These are phyloP conservation scores for Solanum hybrid DNA, from an alignment of 305 asterid genomes.

Conservation along the genomic window DNA sequence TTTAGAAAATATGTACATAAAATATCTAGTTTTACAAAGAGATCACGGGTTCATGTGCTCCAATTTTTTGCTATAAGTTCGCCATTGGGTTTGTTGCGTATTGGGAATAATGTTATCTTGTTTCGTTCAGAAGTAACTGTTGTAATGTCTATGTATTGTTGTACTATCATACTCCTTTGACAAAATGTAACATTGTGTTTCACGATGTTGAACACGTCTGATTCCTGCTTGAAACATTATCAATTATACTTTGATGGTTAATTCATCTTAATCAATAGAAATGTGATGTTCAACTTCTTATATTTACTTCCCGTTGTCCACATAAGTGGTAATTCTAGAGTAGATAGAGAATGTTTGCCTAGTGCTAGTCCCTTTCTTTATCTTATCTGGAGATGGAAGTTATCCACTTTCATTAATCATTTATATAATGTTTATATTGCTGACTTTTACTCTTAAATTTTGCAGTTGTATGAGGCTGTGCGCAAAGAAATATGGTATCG, in stretches of 20 bases:
- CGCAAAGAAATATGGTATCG: conserved; percentile 83
- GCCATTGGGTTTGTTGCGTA: background rate
- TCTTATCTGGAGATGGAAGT: background rate
- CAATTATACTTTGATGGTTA: background rate
- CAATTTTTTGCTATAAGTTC: background rate
- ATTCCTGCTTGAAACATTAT: background rate
- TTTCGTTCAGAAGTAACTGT: background rate
- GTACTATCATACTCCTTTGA: background rate
- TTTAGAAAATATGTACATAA: background rate
- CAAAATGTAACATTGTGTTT: background rate
- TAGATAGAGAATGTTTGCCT: background rate
- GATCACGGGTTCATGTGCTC: background rate
- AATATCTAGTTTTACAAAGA: background rate
- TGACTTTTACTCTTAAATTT: background rate
- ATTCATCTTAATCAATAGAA: background rate
- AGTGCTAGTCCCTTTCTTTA: background rate
- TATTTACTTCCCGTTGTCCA: background rate
- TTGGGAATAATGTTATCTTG: background rate
- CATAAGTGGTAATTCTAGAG: background rate
- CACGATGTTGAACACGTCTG: background rate
- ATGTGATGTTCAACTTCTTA: background rate
- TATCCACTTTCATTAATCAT: background rate
- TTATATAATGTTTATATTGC: background rate
- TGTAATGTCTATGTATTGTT: background rate
- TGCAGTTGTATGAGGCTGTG: conserved; percentile 67